Evolutionary conservation across 768 basidiomycete genomes (phyloP).

Genomic region (Crassisporium funariophilum): DNA sequence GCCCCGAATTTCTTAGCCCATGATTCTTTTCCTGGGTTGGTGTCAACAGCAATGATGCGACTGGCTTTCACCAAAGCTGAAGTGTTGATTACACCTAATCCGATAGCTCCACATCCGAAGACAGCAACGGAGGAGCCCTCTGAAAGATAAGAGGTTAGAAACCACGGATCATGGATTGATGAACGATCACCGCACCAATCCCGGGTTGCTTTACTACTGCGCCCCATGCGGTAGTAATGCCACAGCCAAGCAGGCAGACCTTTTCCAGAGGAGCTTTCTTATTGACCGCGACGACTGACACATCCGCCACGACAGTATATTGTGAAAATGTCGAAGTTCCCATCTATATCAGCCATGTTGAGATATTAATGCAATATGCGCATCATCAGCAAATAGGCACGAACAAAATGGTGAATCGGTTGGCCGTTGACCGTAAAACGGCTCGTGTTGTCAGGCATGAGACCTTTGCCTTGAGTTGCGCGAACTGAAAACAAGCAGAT

Average conservation of each 20-base stretch:
- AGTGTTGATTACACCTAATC: constrained; percentile 89
- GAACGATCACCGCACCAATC: constrained; percentile 53
- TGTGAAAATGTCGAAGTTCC: constrained; percentile 99
- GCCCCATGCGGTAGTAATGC: constrained; percentile 99
- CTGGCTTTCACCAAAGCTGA: constrained; percentile 76
- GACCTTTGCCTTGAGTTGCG: constrained; percentile 88
- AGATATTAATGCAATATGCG: constrained; percentile 5
- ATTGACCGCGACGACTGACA: constrained; percentile 92
- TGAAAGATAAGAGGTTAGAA: constrained; percentile 26
- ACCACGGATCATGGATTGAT: not conserved
- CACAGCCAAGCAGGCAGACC: constrained; percentile 95
- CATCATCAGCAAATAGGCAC: constrained; percentile 27
- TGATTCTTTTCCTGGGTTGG: constrained; percentile 79
- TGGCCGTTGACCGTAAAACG: constrained; percentile 92
- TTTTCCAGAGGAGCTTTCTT: constrained; percentile 88
- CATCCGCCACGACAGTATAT: constrained; percentile 97
- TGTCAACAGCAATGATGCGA: constrained; percentile 91
- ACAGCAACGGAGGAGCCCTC: constrained; percentile 90
- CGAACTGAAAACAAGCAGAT: constrained; percentile 61
- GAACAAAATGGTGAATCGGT: constrained; percentile 87
- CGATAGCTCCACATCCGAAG: constrained; percentile 96
- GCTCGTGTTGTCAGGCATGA: constrained; percentile 89
- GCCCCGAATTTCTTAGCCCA: constrained; percentile 96
- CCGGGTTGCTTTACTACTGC: constrained; percentile 91
- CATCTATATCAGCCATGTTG: constrained; percentile 62